These are phyloP conservation scores for Bipolaris victoriae DNA, from an alignment of 2,329 filamentous ascomycete species.

Conservation along the genomic window DNA sequence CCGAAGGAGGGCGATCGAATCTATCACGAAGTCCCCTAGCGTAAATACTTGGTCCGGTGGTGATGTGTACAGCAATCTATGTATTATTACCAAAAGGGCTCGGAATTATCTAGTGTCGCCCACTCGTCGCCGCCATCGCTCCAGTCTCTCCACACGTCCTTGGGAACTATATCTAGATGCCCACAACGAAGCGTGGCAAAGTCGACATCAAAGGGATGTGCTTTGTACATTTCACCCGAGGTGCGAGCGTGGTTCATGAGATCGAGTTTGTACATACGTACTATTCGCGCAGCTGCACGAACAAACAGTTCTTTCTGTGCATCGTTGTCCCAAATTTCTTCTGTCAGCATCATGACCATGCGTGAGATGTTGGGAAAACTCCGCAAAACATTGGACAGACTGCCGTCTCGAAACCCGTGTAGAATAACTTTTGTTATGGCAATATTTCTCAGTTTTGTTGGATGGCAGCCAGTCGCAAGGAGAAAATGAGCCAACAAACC, in stretches of 20 bases:
- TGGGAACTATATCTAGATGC: slow-evolving; percentile 14
- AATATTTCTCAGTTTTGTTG: slow-evolving; percentile 15
- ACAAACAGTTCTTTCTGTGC: slow-evolving; percentile 22
- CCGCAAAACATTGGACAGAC: slow-evolving; percentile 27
- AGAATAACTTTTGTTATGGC: slow-evolving; percentile 25
- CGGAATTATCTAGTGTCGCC: slow-evolving; percentile 14
- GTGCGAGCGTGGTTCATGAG: slow-evolving; percentile 2
- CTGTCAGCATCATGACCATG: slow-evolving; percentile 26
- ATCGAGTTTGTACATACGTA: slow-evolving; percentile 25
- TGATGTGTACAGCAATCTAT: not conserved
- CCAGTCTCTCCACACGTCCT: slow-evolving; percentile 19
- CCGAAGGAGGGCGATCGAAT: slow-evolving; percentile 45
- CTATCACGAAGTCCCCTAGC: slow-evolving; percentile 19
- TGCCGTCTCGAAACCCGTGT: slow-evolving; percentile 23
- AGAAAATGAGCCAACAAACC: slow-evolving; percentile 31
- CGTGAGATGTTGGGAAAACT: slow-evolving; percentile 25
- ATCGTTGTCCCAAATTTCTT: slow-evolving; percentile 7
- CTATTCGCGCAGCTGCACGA: slow-evolving; percentile 26
- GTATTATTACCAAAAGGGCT: slow-evolving; percentile 14
- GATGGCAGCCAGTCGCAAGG: slow-evolving; percentile 14
- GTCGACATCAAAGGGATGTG: slow-evolving; percentile 14
- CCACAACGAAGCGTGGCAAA: slow-evolving; percentile 17
- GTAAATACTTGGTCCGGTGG: not conserved
- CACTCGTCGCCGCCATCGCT: slow-evolving; percentile 18
- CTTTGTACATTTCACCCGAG: not conserved